phyloP scores from a whole-genome alignment of 108 stramenopile genomes.

The Nannochloropsis salina region DNA sequence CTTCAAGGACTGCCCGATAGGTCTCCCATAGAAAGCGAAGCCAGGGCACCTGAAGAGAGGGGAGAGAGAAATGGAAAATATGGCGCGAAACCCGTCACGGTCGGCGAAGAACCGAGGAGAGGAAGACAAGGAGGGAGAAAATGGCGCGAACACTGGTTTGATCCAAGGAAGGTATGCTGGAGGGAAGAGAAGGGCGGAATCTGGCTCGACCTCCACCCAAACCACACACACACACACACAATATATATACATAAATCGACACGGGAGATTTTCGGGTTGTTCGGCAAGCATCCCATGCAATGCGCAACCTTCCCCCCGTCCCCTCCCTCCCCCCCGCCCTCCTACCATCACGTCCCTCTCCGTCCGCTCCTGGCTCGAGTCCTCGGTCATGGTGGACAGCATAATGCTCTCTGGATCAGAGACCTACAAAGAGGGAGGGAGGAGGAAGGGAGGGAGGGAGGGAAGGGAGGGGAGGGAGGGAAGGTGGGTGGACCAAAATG shows the following conservation, averaged over 20 bases:
- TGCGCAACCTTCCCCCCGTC: no score
- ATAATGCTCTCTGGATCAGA: constrained; percentile 73
- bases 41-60: constrained; percentile 61
- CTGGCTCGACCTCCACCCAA: no score
- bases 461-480: neutral
- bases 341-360: constrained; percentile 66
- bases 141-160: neutral
- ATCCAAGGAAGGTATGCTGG: neutral
- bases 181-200: neutral
- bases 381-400: constrained; percentile 84
- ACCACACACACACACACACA: no score
- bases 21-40: constrained; percentile 98
- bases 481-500: neutral
- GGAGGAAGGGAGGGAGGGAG: constrained; percentile 16
- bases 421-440: constrained; percentile 26
- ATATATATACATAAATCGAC: no score
- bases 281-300: no score
- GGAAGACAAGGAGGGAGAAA: neutral
- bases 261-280: no score
- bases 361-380: constrained; percentile 77
- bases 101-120: neutral
- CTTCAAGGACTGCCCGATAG: constrained; percentile 90
- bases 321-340: neutral
- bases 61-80: neutral
- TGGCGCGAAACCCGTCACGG: no score